Base-by-base conservation (phyloP, 805 yeast genomes). In the Metschnikowia hibisci region DNA sequence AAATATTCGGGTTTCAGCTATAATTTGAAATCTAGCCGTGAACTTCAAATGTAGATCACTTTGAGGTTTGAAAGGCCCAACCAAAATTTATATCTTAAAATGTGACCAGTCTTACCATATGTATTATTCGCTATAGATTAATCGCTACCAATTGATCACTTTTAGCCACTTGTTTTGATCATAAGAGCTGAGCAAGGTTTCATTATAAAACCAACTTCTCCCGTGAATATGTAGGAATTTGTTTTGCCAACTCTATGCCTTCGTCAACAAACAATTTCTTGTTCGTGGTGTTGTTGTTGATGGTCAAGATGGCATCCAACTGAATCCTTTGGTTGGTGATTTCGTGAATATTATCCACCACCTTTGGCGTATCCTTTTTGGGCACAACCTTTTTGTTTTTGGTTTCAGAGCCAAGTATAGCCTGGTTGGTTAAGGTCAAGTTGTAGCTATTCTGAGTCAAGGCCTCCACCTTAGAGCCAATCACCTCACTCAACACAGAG, bases 151-250 rank as follows among this genome's bases (percentile, higher is more conserved):
- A 20, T n/a, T n/a, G n/a, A n/a, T n/a, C n/a, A n/a, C n/a, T n/a
- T n/a, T n/a, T n/a, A n/a, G n/a, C n/a, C n/a, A 20, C 23, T 20
- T 20, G 23, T 20, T 8, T 20, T 8, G 23, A 20, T 20, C 23
- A 20, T 20, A 6, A 8, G n/a, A n/a, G 22, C 22, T 20, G 6
- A 6, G 7, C 23, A 20, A 20, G 23, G 2, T 8, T 6, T 23
- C 54, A n/a, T n/a, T 51, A 72, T 43, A 72, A 60, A 6, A 61
- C 59, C 53, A 77, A 63, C 48, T 63, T 75, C 53, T 80, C 84
- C 38, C 77, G 60, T 4, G 82, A 74, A 51, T 80, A 80, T 5
- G 64, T 55, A n/a, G 82, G 80, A n/a, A 76, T 58, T 54, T 66
- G 76, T 51, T 69, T 63, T n/a, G 63, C 62, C 29, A 59, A 48